Evolutionary conservation across 2,329 filamentous ascomycete species (phyloP).

Genomic region (Fusarium citri): DNA sequence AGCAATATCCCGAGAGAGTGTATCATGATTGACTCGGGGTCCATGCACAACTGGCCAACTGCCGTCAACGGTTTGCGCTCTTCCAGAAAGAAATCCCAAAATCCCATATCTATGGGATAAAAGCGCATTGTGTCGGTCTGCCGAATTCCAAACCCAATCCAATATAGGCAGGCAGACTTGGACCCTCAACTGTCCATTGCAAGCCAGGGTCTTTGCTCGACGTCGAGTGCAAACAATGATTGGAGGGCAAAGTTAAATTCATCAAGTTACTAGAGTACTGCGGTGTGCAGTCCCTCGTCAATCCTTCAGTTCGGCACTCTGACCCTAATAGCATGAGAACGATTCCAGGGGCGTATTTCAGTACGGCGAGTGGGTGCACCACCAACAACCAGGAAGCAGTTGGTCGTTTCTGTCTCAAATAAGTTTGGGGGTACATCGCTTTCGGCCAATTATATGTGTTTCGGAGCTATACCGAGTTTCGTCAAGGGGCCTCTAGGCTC

Average conservation of each 20-base stretch:
- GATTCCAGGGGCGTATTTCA: not conserved
- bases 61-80: not conserved
- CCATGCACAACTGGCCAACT: not conserved
- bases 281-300: constrained; percentile 14
- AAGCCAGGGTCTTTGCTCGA: constrained; percentile 23
- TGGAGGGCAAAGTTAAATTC: constrained; percentile 42
- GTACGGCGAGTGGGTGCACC: not conserved
- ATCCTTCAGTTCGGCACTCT: constrained; percentile 17
- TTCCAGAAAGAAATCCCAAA: not conserved
- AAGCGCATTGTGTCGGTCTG: constrained; percentile 3
- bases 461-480: constrained; percentile 24
- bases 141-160: constrained; percentile 32
- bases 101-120: not conserved
- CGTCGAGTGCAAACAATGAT: constrained; percentile 28
- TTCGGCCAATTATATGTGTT: constrained; percentile 16
- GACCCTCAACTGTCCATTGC: constrained; percentile 6
- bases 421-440: constrained; percentile 9
- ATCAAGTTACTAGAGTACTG: not conserved
- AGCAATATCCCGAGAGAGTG: not conserved
- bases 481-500: constrained; percentile 20
- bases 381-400: not conserved
- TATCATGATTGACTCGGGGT: not conserved
- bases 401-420: constrained; percentile 14
- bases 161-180: constrained; percentile 6
- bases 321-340: constrained; percentile 15